Percentiles rank a stretch among this genome's conserved stretches.
Conservation (phyloP, 352 stramenopile genomes). For the Pythium dissimile region DNA sequence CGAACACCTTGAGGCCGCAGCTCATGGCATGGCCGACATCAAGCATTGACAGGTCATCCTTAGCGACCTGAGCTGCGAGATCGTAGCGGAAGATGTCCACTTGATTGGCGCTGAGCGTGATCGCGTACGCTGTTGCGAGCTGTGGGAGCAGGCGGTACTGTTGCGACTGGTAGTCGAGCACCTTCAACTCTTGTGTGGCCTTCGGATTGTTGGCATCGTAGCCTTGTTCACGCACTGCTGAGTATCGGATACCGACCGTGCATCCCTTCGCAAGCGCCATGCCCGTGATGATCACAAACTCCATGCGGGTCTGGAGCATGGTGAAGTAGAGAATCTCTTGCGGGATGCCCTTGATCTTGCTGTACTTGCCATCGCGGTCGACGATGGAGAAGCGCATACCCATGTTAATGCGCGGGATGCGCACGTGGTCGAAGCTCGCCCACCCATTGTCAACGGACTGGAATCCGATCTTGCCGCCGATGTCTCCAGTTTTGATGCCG, state of each 20-base stretch:
- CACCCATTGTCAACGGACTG: conserved; percentile 76
- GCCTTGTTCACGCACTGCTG: conserved; percentile 88
- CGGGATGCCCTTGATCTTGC: conserved; percentile 42
- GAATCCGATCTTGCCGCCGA: conserved; percentile 71
- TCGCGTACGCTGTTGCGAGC: conserved; percentile 90
- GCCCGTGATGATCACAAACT: conserved; percentile 49
- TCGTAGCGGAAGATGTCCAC: conserved; percentile 44
- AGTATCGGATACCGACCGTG: conserved; percentile 95
- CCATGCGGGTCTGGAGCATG: conserved; percentile 76
- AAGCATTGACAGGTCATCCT: conserved; percentile 40
- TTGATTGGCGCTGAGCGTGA: conserved; percentile 62
- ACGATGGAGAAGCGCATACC: conserved; percentile 60
- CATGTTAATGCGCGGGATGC: conserved; percentile 66
- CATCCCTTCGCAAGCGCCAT: conserved; percentile 78
- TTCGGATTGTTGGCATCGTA: conserved; percentile 53
- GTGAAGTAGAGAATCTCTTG: conserved; percentile 75
- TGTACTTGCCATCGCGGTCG: conserved; percentile 51
- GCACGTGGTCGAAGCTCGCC: conserved; percentile 50
- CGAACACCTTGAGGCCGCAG: conserved; percentile 60
- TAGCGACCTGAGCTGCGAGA: conserved; percentile 41
- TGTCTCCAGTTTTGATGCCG: conserved; percentile 57
- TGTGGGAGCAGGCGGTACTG: conserved; percentile 93
- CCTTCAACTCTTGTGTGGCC: conserved; percentile 70
- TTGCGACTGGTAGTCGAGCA: conserved; percentile 95
- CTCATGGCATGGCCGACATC: conserved; percentile 53